Evolutionary conservation across 2,329 filamentous ascomycete genomes (phyloP).

Genomic region (Colletotrichum sojae): DNA sequence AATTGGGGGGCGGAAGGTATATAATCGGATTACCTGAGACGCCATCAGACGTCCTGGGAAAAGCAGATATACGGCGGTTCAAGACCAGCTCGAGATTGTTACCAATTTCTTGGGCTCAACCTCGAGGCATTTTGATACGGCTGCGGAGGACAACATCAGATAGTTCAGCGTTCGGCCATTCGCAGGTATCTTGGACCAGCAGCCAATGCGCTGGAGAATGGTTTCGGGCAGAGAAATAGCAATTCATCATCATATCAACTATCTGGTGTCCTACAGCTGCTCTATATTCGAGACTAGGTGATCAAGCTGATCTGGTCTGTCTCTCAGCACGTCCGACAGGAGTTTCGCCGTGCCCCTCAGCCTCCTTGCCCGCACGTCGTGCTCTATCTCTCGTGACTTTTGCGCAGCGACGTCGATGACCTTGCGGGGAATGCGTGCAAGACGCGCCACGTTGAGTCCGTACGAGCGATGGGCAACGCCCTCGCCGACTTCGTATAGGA

Average conservation of each 20-base stretch:
- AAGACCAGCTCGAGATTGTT: background rate
- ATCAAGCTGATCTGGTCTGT: slow-evolving; percentile 61
- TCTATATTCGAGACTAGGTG: slow-evolving; percentile 70
- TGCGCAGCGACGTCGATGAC: slow-evolving; percentile 84
- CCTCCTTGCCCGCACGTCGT: slow-evolving; percentile 75
- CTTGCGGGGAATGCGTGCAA: slow-evolving; percentile 84
- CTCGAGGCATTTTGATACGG: slow-evolving; percentile 18
- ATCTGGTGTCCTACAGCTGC: slow-evolving; percentile 61
- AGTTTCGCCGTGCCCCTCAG: slow-evolving; percentile 65
- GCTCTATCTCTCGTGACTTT: slow-evolving; percentile 87
- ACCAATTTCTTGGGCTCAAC: slow-evolving; percentile 6
- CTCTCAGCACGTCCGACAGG: slow-evolving; percentile 58
- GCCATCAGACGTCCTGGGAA: background rate
- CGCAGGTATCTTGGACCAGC: background rate
- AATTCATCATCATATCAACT: slow-evolving; percentile 24
- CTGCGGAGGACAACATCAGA: slow-evolving; percentile 12
- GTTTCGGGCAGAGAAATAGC: slow-evolving; percentile 19
- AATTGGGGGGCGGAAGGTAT: background rate
- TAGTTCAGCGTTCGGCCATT: slow-evolving; percentile 19
- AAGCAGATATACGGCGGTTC: background rate
- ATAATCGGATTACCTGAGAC: background rate
- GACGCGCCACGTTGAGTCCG: slow-evolving; percentile 90
- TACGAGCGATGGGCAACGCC: slow-evolving; percentile 96
- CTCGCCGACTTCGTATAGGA: slow-evolving; percentile 92
- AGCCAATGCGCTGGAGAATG: slow-evolving; percentile 1